phyloP scores from a whole-genome alignment of 306 rosid species.

The Rosa persica region DNA sequence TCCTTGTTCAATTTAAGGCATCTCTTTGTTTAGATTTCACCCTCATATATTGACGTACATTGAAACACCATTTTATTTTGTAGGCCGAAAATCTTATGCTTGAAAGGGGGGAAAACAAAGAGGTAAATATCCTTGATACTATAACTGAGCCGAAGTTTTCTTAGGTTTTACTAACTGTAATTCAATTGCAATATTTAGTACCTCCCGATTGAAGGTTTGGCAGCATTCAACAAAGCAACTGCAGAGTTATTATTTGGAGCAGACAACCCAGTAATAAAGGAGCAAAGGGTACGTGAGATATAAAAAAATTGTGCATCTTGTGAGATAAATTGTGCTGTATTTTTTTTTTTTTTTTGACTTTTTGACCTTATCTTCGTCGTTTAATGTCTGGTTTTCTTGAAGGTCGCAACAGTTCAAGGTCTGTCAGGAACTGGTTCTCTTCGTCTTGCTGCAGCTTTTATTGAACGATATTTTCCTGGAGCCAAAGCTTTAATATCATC shows the following conservation, averaged over 20 bases:
- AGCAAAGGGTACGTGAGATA: constrained; percentile 59
- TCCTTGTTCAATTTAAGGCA: not conserved
- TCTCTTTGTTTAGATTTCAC: not conserved
- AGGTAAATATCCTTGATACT: constrained; percentile 47
- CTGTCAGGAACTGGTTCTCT: constrained; percentile 99
- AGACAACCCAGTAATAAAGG: constrained; percentile 68
- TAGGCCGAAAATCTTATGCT: constrained; percentile 92
- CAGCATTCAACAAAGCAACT: constrained; percentile 92
- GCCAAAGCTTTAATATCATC: constrained; percentile 86
- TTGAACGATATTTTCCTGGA: constrained; percentile 85
- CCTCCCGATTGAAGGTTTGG: constrained; percentile 97
- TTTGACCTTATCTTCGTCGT: not conserved
- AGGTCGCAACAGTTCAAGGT: constrained; percentile 99
- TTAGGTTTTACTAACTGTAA: constrained; percentile 26
- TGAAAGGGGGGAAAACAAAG: constrained; percentile 90
- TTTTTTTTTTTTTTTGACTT: not conserved
- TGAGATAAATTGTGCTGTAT: not conserved
- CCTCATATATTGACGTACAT: constrained; percentile 12
- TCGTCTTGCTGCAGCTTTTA: constrained; percentile 82
- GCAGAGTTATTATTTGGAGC: constrained; percentile 91
- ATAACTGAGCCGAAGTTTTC: constrained; percentile 24
- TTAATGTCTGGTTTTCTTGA: constrained; percentile 23
- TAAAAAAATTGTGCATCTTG: not conserved
- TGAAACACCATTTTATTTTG: constrained; percentile 13
- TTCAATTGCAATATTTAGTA: constrained; percentile 50